phyloP scores from a whole-genome alignment of 345 rosid genomes.

The Cardamine resedifolia region DNA sequence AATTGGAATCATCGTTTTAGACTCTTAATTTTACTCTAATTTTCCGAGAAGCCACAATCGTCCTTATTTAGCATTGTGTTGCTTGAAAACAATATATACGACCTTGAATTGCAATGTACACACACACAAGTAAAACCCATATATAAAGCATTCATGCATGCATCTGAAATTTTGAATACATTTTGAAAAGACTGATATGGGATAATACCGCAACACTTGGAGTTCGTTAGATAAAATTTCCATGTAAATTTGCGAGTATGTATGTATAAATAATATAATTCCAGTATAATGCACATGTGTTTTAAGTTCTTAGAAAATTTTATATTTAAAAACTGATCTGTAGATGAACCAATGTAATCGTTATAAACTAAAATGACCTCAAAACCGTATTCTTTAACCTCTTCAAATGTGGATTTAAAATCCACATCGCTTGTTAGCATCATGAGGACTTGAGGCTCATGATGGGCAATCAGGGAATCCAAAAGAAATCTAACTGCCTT shows the following conservation, averaged over 20 bases:
- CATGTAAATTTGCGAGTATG: neutral
- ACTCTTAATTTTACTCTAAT: neutral
- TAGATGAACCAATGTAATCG: too few species aligned
- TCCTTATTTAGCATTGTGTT: constrained; percentile 13
- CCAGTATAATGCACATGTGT: neutral
- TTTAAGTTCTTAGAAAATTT: neutral
- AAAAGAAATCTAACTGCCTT: too few species aligned
- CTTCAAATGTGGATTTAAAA: too few species aligned
- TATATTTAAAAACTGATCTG: neutral
- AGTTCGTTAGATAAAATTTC: neutral
- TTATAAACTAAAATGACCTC: too few species aligned
- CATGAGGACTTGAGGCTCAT: too few species aligned
- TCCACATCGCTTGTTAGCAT: too few species aligned
- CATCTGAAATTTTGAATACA: neutral
- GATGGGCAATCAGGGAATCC: too few species aligned
- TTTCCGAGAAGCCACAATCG: neutral
- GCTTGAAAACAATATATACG: neutral
- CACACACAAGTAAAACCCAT: neutral
- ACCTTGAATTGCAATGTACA: neutral
- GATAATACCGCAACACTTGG: neutral
- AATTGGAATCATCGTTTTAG: neutral
- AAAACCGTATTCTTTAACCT: too few species aligned
- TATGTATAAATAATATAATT: neutral
- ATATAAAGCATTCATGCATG: neutral
- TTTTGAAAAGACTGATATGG: neutral